These are phyloP conservation scores for Populus tremula DNA, from an alignment of 345 rosid species.

Conservation along the genomic window DNA sequence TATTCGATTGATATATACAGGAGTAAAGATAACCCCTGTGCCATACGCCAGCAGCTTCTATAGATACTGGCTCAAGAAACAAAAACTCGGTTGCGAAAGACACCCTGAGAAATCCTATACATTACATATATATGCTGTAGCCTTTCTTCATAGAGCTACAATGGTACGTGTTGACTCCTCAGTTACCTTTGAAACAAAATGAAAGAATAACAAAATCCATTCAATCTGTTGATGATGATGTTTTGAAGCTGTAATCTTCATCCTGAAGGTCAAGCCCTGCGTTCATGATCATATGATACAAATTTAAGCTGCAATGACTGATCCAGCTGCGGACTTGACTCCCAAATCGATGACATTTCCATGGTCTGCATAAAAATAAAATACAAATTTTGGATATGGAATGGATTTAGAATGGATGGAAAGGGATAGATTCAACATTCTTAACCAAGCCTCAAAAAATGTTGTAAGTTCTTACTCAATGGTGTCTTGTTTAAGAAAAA, in stretches of 20 bases:
- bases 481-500: slow-evolving; percentile 59
- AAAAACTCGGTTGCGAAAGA: slow-evolving; percentile 5
- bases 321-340: slow-evolving; percentile 14
- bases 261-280: slow-evolving; percentile 11
- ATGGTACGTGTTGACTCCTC: background rate
- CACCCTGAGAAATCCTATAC: background rate
- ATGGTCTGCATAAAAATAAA: slow-evolving; percentile 17
- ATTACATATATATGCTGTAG: background rate
- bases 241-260: background rate
- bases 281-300: background rate
- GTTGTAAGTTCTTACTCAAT: slow-evolving; percentile 31
- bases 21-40: background rate
- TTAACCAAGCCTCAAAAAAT: background rate
- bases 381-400: background rate
- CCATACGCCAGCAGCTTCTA: background rate
- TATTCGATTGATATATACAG: background rate
- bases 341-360: slow-evolving; percentile 20
- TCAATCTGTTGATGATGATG: background rate
- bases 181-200: background rate
- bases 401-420: background rate
- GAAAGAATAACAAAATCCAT: slow-evolving; percentile 34
- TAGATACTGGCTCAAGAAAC: background rate
- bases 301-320: slow-evolving; percentile 17
- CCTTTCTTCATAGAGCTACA: slow-evolving; percentile 18
- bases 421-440: background rate